Evolutionary conservation across 1,284 basidiomycete species (phyloP).

Genomic region (Volvariella volvacea): DNA sequence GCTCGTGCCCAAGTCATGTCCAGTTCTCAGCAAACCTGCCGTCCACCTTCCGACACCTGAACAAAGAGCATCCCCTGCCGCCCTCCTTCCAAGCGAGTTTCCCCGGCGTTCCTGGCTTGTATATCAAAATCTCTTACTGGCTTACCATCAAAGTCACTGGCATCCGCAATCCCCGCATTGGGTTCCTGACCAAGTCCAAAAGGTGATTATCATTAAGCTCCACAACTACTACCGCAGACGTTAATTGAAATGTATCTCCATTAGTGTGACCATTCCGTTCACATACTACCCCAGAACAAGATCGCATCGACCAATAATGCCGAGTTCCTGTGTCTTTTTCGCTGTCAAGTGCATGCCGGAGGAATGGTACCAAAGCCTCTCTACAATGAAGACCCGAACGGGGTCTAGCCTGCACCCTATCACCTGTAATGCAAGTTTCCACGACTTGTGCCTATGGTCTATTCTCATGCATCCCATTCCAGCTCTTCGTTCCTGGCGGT

Average conservation of each 20-base stretch:
- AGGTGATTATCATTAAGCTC: constrained; percentile 20
- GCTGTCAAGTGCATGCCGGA: constrained; percentile 50
- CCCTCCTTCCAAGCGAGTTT: constrained; percentile 39
- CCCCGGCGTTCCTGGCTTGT: constrained; percentile 28
- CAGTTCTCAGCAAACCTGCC: constrained; percentile 44
- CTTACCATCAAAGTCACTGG: constrained; percentile 38
- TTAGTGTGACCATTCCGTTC: constrained; percentile 27
- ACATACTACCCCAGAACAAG: constrained; percentile 49
- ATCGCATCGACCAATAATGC: constrained; percentile 39
- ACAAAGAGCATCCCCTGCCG: constrained; percentile 32
- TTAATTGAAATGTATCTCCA: constrained; percentile 7
- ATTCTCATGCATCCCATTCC: constrained; percentile 1
- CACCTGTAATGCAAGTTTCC: constrained; percentile 40
- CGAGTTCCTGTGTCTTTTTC: constrained; percentile 34
- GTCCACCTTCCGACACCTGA: constrained; percentile 31
- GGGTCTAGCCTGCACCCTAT: constrained; percentile 27
- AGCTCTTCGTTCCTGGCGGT: constrained; percentile 47
- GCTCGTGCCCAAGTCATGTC: constrained; percentile 37
- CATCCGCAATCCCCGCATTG: constrained; percentile 24
- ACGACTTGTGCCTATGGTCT: not conserved
- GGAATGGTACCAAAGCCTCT: constrained; percentile 52
- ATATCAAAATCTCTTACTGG: constrained; percentile 30
- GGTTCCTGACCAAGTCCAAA: constrained; percentile 31
- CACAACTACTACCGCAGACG: not conserved
- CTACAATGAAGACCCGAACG: constrained; percentile 29